Evolutionary conservation across 179 eudicot genomes (phyloP).

Genomic region (Beta macrorhiza): DNA sequence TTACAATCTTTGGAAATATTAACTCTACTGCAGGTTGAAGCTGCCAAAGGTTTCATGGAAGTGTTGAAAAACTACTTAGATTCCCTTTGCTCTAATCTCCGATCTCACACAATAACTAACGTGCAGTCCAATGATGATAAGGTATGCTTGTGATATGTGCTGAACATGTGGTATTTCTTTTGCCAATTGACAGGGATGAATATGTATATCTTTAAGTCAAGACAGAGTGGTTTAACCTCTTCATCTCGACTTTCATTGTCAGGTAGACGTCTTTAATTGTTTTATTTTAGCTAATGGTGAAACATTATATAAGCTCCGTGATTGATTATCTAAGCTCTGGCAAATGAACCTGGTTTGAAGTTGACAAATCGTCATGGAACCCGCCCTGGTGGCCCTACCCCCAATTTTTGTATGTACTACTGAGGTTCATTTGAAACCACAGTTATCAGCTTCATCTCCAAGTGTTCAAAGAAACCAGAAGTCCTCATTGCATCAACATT

Average conservation of each 20-base stretch:
- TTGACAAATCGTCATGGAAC: too few species aligned
- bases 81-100: slow-evolving; percentile 82
- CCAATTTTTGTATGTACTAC: neutral
- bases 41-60: slow-evolving; percentile 72
- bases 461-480: too few species aligned
- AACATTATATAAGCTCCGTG: neutral
- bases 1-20: neutral
- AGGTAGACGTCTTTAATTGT: neutral
- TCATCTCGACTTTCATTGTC: neutral
- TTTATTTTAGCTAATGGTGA: neutral
- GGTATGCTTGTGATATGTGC: slow-evolving; percentile 39
- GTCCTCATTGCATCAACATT: too few species aligned
- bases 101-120: slow-evolving; percentile 89
- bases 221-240: neutral
- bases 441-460: too few species aligned
- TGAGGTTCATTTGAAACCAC: neutral
- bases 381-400: neutral
- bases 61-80: slow-evolving; percentile 72
- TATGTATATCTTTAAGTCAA: neutral
- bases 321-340: neutral
- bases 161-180: neutral
- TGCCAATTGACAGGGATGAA: neutral
- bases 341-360: neutral
- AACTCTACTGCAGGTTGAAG: slow-evolving; percentile 59
- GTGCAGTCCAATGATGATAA: slow-evolving; percentile 97